A percentile compares a stretch with the other conserved stretches of the same genome.
These are phyloP conservation scores for Aspergillus tanneri DNA, from an alignment of 2,329 filamentous ascomycete species.

Conservation along the genomic window DNA sequence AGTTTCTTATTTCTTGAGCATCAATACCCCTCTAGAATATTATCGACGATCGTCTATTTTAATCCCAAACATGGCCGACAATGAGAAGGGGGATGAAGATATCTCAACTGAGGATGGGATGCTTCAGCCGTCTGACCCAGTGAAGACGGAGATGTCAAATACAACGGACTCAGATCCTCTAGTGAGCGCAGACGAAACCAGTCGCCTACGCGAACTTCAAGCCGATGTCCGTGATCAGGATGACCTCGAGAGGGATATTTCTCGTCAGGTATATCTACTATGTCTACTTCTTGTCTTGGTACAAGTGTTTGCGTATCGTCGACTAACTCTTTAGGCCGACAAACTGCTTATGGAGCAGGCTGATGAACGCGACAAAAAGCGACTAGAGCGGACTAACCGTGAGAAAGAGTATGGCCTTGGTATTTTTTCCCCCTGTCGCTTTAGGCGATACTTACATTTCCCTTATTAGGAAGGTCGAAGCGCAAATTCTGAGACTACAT, in stretches of 20 bases:
- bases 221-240: constrained; percentile 78
- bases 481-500: constrained; percentile 61
- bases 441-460: background rate
- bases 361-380: constrained; percentile 62
- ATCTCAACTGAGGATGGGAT: background rate
- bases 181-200: constrained; percentile 53
- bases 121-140: background rate
- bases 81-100: background rate
- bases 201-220: constrained; percentile 62
- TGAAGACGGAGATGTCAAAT: background rate
- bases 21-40: background rate
- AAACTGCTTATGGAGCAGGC: constrained; percentile 61
- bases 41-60: background rate
- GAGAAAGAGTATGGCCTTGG: constrained; percentile 44
- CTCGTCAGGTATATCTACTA: constrained; percentile 53
- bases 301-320: background rate
- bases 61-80: background rate
- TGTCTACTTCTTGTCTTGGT: too few species aligned
- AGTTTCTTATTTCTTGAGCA: background rate
- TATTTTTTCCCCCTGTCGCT: background rate
- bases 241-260: constrained; percentile 85
- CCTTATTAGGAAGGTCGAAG: constrained; percentile 59
- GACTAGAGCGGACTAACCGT: constrained; percentile 57
- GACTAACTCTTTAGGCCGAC: constrained; percentile 48
- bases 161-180: constrained; percentile 1